These are phyloP conservation scores for Cyberlindnera americana DNA, from an alignment of 805 yeast genomes.

Conservation along the genomic window DNA sequence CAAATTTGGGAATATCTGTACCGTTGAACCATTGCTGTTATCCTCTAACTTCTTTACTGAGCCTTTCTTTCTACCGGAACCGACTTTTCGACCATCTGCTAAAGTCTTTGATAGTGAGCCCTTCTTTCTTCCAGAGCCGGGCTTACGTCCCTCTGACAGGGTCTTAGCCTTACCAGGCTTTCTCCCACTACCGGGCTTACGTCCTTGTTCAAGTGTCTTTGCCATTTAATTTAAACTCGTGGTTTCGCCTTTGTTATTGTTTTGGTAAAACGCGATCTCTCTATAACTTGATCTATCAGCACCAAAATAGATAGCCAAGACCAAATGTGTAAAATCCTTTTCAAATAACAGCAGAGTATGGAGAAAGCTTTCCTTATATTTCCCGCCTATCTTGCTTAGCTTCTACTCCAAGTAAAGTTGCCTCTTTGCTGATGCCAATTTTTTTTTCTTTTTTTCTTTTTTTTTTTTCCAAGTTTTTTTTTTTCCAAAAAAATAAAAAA, in stretches of 20 bases:
- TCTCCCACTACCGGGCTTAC: slow-evolving; percentile 29
- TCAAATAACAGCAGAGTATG: no score
- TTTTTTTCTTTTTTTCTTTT: slow-evolving; percentile 5
- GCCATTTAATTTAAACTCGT: no score
- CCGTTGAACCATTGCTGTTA: not conserved
- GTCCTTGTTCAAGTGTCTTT: slow-evolving; percentile 28
- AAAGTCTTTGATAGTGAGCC: slow-evolving; percentile 26
- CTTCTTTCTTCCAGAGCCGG: slow-evolving; percentile 28
- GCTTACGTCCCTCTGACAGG: slow-evolving; percentile 28
- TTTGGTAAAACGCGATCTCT: not conserved
- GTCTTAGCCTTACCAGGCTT: slow-evolving; percentile 30
- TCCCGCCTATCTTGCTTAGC: no score
- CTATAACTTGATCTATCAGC: no score
- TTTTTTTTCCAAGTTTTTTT: not conserved
- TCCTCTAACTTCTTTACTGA: slow-evolving; percentile 1
- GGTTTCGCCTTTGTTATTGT: no score
- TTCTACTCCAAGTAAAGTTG: no score
- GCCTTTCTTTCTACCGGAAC: slow-evolving; percentile 27
- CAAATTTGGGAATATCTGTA: slow-evolving; percentile 4
- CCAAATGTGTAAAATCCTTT: no score
- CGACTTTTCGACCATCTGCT: slow-evolving; percentile 26
- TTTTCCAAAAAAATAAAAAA: not conserved
- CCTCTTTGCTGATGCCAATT: not conserved
- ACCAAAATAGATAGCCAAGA: no score
- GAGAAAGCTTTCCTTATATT: no score